A percentile compares a stretch with the other conserved stretches of the same genome.
These are phyloP conservation scores for Besnoitia besnoiti DNA, from an alignment of 169 alveolate species.

Conservation along the genomic window DNA sequence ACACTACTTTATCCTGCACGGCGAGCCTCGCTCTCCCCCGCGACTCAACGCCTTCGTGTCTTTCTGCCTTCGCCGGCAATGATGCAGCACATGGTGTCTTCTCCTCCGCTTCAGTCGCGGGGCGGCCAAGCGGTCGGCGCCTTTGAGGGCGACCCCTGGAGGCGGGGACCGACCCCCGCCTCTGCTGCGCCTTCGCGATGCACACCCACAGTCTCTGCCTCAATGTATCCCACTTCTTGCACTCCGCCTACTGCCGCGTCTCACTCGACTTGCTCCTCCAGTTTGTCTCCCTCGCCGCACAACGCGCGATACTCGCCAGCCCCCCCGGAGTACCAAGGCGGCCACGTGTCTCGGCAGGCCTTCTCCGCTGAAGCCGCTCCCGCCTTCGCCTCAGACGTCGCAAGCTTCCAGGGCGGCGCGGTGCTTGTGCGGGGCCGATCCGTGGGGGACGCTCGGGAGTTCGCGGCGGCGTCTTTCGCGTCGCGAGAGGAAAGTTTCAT, in stretches of 20 bases:
- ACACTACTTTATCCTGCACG: not conserved
- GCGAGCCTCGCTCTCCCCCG: not conserved
- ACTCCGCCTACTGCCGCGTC: not conserved
- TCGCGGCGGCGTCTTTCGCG: not conserved
- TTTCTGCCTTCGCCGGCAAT: not conserved
- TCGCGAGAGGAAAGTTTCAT: not conserved
- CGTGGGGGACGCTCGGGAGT: not conserved
- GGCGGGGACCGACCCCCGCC: not conserved
- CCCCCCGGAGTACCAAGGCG: not conserved
- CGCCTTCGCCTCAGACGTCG: not conserved
- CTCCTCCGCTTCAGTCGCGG: not conserved
- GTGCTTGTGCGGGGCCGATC: not conserved
- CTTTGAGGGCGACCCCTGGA: not conserved
- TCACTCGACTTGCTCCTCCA: not conserved
- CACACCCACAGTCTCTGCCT: not conserved
- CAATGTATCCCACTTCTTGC: not conserved
- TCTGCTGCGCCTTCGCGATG: not conserved
- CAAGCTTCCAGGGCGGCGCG: not conserved
- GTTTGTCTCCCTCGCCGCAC: not conserved
- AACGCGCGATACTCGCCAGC: not conserved
- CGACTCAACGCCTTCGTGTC: not conserved
- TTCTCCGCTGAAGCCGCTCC: not conserved
- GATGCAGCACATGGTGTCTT: not conserved
- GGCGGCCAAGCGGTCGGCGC: not conserved
- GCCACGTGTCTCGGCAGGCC: not conserved